These are phyloP conservation scores for Camelina neglecta DNA, from an alignment of 345 rosid species.

Conservation along the genomic window DNA sequence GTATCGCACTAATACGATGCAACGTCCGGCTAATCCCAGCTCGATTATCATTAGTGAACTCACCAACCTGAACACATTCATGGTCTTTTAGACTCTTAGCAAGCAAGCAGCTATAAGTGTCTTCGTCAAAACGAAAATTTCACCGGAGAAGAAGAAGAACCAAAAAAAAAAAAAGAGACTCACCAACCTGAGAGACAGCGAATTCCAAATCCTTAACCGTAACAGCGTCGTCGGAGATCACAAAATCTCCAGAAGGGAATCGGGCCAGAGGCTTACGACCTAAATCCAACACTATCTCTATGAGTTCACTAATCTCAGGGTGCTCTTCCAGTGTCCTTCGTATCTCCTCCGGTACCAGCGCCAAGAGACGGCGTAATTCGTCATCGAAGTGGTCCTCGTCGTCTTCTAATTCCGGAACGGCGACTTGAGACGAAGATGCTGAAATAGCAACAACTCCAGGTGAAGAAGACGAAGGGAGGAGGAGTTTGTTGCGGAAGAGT, in stretches of 20 bases:
- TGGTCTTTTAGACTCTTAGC: not conserved
- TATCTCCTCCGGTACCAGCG: conserved; percentile 69
- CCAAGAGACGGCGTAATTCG: conserved; percentile 75
- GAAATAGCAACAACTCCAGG: conserved; percentile 34
- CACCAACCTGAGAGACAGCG: conserved; percentile 78
- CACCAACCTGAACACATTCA: conserved; percentile 64
- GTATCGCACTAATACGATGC: conserved; percentile 86
- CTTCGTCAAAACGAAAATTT: not conserved
- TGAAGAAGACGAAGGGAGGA: conserved; percentile 23
- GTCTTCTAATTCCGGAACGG: conserved; percentile 22
- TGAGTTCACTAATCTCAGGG: conserved; percentile 59
- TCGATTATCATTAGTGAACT: conserved; percentile 85
- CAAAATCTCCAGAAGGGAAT: conserved; percentile 89
- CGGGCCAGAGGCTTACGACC: conserved; percentile 88
- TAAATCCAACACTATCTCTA: conserved; percentile 88
- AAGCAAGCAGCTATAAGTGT: not conserved
- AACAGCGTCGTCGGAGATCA: conserved; percentile 67
- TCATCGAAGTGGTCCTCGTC: conserved; percentile 52
- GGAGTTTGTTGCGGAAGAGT: not conserved
- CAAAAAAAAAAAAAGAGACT: not conserved
- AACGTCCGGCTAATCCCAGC: conserved; percentile 91
- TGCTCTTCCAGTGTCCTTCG: conserved; percentile 62
- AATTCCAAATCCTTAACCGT: conserved; percentile 57
- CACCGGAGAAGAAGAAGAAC: not conserved
- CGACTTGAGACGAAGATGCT: conserved; percentile 33